Conservation (phyloP, 2,329 filamentous ascomycete genomes). For the Arthrobotrys iridis region DNA sequence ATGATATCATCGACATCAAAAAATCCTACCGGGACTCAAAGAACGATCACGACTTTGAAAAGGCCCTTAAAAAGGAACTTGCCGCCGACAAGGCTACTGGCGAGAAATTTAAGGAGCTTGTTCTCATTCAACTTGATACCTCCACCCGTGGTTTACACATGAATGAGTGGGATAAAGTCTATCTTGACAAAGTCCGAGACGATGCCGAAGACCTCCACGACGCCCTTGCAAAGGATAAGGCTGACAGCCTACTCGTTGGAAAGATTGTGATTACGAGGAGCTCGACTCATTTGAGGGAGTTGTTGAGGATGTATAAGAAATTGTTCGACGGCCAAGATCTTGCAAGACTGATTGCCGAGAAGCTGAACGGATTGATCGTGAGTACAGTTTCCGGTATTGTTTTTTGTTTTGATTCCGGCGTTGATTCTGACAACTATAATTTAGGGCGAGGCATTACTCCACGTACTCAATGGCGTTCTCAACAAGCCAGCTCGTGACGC, state of each 20-base stretch:
- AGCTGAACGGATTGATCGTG: conserved; percentile 92
- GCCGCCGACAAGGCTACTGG: conserved; percentile 79
- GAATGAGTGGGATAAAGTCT: conserved; percentile 72
- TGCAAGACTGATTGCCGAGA: conserved; percentile 83
- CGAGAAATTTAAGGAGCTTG: conserved; percentile 77
- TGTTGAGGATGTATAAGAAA: conserved; percentile 79
- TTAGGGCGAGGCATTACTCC: conserved; percentile 90
- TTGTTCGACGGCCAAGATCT: conserved; percentile 78
- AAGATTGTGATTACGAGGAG: conserved; percentile 81
- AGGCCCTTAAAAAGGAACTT: conserved; percentile 91
- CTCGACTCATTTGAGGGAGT: conserved; percentile 81
- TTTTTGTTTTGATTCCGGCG: not conserved
- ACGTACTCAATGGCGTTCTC: conserved; percentile 95
- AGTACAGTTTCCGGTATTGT: conserved; percentile 64
- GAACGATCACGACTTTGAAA: conserved; percentile 80
- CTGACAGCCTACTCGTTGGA: conserved; percentile 89
- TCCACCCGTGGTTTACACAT: conserved; percentile 68
- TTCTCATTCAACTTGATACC: conserved; percentile 79
- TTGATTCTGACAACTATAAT: not conserved
- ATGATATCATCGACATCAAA: conserved; percentile 88
- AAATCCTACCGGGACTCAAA: conserved; percentile 90
- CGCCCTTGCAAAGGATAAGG: conserved; percentile 65
- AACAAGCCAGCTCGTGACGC: conserved; percentile 94
- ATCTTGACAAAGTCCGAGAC: conserved; percentile 68
- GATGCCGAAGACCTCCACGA: conserved; percentile 79